These are phyloP conservation scores for Allium cepa DNA, from an alignment of 106 monocot genomes.

Conservation along the genomic window DNA sequence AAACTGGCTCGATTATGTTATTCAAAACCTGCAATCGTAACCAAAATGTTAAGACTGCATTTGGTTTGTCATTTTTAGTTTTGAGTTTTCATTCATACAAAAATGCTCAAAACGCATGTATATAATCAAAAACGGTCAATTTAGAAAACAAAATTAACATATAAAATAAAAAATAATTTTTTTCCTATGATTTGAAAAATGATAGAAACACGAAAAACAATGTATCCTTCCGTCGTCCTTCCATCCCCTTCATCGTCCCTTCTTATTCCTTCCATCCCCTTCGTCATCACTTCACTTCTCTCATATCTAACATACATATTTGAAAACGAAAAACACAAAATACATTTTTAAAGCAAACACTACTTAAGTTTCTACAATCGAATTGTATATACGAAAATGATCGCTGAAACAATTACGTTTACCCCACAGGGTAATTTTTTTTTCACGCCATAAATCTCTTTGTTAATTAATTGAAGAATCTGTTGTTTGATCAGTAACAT, in stretches of 20 bases:
- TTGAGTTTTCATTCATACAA: neutral
- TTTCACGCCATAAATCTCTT: neutral
- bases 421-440: neutral
- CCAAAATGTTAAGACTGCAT: neutral
- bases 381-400: neutral
- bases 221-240: too few species aligned
- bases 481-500: neutral
- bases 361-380: neutral
- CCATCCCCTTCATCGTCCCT: too few species aligned
- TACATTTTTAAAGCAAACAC: too few species aligned
- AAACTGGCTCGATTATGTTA: constrained; percentile 61
- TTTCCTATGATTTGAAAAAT: neutral
- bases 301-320: too few species aligned
- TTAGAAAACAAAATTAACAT: neutral
- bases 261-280: too few species aligned
- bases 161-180: neutral
- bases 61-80: neutral
- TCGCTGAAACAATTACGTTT: too few species aligned
- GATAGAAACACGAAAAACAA: neutral
- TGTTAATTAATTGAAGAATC: neutral
- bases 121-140: neutral
- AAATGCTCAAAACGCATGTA: neutral
- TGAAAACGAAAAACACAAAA: too few species aligned
- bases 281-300: too few species aligned
- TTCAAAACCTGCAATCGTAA: constrained; percentile 34